Conservation (phyloP, 2,329 filamentous ascomycete species). For the Diaporthe ampelina region DNA sequence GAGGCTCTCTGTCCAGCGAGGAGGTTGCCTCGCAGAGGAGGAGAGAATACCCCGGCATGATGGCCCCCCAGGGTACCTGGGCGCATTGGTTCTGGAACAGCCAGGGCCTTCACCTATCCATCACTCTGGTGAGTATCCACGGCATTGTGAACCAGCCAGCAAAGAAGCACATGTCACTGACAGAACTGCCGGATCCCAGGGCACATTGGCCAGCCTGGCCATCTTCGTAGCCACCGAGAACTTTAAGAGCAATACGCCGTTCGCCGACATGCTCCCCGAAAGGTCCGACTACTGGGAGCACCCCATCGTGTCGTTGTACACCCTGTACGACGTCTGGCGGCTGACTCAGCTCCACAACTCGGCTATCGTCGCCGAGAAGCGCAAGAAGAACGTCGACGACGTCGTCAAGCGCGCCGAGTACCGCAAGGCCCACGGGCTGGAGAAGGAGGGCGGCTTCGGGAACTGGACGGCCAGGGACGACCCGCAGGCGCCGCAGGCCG, state of each 20-base stretch:
- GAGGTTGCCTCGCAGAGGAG: conserved; percentile 76
- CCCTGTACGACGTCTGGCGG: conserved; percentile 79
- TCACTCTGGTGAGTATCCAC: conserved; percentile 76
- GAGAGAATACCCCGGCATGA: conserved; percentile 88
- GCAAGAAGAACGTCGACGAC: conserved; percentile 83
- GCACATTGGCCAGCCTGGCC: conserved; percentile 78
- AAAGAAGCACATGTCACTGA: conserved; percentile 21
- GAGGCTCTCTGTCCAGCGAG: conserved; percentile 75
- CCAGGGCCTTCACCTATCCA: conserved; percentile 81
- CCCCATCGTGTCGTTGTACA: conserved; percentile 76
- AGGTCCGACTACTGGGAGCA: conserved; percentile 77
- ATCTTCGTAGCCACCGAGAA: conserved; percentile 81
- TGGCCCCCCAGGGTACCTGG: conserved; percentile 86
- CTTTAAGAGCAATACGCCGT: conserved; percentile 85
- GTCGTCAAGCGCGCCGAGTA: conserved; percentile 89
- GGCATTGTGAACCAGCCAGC: no score
- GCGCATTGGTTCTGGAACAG: conserved; percentile 88
- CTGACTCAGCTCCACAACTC: conserved; percentile 82
- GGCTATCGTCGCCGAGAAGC: conserved; percentile 77
- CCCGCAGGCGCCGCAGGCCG: conserved; percentile 44
- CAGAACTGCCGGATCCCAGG: conserved; percentile 53
- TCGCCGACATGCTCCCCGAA: conserved; percentile 81
- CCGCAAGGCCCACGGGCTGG: conserved; percentile 86
- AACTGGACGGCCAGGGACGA: conserved; percentile 44
- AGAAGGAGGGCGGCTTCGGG: conserved; percentile 70